Evolutionary conservation across 1,139 yeast species (phyloP).

Genomic region (Zhuliangozyma blackwelliae): DNA sequence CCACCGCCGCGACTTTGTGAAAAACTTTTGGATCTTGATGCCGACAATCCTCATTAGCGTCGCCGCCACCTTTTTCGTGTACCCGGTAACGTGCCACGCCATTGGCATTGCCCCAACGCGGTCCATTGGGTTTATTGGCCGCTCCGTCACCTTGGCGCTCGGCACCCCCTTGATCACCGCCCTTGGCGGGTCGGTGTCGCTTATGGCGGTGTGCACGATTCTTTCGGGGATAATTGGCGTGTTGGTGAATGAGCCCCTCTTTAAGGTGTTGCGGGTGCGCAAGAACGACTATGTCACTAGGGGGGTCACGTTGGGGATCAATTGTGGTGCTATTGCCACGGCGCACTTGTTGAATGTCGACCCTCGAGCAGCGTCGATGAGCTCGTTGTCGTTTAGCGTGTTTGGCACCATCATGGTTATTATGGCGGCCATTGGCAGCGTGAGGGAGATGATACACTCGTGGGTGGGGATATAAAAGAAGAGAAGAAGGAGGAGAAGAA

Average conservation of each 20-base stretch:
- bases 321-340: constrained; percentile 80
- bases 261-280: constrained; percentile 47
- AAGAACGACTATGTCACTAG: constrained; percentile 68
- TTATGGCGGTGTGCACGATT: constrained; percentile 78
- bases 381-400: constrained; percentile 64
- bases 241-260: constrained; percentile 52
- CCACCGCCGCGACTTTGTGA: constrained; percentile 59
- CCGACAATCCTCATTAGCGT: constrained; percentile 60
- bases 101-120: constrained; percentile 59
- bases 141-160: constrained; percentile 77
- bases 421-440: constrained; percentile 52
- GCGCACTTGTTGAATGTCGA: constrained; percentile 66
- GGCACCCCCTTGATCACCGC: constrained; percentile 70
- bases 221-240: constrained; percentile 77
- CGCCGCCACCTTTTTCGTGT: constrained; percentile 57
- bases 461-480: constrained; percentile 24
- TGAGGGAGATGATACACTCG: constrained; percentile 23
- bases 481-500: neutral
- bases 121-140: constrained; percentile 71
- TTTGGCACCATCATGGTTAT: constrained; percentile 74
- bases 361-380: constrained; percentile 79
- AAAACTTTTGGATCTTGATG: constrained; percentile 54
- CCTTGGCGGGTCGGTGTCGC: constrained; percentile 62
- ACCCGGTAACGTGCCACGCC: constrained; percentile 64
- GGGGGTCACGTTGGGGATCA: constrained; percentile 72